These are phyloP conservation scores for Niebla homalea DNA, from an alignment of 495 filamentous ascomycete genomes.

Conservation along the genomic window DNA sequence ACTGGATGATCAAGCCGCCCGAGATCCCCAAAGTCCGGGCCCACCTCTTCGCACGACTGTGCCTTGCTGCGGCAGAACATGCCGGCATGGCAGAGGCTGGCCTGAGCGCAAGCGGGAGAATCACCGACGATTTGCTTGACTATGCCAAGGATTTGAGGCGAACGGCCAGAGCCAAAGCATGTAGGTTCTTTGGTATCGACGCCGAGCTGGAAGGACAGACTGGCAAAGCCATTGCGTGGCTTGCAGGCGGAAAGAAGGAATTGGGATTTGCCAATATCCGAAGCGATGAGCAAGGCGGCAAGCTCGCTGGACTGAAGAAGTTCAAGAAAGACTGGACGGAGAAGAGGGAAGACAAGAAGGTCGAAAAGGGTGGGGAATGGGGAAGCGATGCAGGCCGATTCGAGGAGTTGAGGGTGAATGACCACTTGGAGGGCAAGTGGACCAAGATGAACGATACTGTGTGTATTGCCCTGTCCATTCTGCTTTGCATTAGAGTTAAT, in stretches of 20 bases:
- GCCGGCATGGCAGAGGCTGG: slow-evolving; percentile 37
- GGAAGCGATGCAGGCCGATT: slow-evolving; percentile 70
- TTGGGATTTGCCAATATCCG: slow-evolving; percentile 38
- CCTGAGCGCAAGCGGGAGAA: slow-evolving; percentile 28
- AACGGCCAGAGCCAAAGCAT: slow-evolving; percentile 67
- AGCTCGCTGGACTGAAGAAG: slow-evolving; percentile 42
- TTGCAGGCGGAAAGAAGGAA: slow-evolving; percentile 55
- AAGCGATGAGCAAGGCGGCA: slow-evolving; percentile 28
- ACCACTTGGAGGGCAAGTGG: slow-evolving; percentile 85
- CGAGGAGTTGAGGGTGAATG: slow-evolving; percentile 75
- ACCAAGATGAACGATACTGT: slow-evolving; percentile 85
- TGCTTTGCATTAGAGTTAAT: neutral
- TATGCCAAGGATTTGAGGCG: slow-evolving; percentile 64
- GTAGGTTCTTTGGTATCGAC: slow-evolving; percentile 81
- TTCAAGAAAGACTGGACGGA: slow-evolving; percentile 61
- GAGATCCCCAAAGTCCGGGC: slow-evolving; percentile 80
- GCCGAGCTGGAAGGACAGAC: slow-evolving; percentile 68
- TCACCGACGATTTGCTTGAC: slow-evolving; percentile 49
- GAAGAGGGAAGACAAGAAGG: slow-evolving; percentile 50
- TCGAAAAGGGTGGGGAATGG: slow-evolving; percentile 59
- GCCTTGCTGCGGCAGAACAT: slow-evolving; percentile 52
- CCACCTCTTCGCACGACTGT: slow-evolving; percentile 73
- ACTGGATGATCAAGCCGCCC: slow-evolving; percentile 86
- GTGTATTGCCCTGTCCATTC: slow-evolving; percentile 21
- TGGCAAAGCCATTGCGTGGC: slow-evolving; percentile 74